A percentile compares a stretch with the other conserved stretches of the same genome.
These are phyloP conservation scores for Stagonosporopsis vannaccii DNA, from an alignment of 2,329 filamentous ascomycete species.

Conservation along the genomic window DNA sequence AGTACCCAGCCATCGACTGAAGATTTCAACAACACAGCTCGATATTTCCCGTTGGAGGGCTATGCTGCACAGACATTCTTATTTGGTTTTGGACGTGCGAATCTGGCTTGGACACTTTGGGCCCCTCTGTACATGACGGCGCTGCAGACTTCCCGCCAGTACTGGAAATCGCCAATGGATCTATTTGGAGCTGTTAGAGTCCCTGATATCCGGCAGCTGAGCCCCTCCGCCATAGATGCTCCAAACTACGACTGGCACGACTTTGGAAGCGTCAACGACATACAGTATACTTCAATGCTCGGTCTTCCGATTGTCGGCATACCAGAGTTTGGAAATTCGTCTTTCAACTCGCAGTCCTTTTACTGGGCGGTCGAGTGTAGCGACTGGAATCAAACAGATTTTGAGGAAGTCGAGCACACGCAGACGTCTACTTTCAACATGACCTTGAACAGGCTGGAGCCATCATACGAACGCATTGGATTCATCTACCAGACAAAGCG, in stretches of 20 bases:
- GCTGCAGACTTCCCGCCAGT: background rate
- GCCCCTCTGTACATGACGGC: background rate
- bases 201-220: background rate
- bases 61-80: background rate
- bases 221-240: background rate
- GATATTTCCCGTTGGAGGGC: background rate
- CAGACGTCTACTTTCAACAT: background rate
- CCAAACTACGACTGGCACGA: background rate
- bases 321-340: background rate
- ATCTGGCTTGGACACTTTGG: background rate
- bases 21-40: background rate
- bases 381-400: background rate
- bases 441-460: background rate
- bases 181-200: background rate
- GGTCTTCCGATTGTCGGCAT: background rate
- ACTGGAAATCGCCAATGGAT: background rate
- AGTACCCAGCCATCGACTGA: background rate
- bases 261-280: background rate
- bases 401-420: background rate
- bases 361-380: background rate
- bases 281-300: background rate
- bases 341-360: background rate
- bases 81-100: background rate
- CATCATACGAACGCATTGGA: background rate
- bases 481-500: background rate